phyloP scores from a whole-genome alignment of 2,329 filamentous ascomycete genomes.

The Pyrenochaeta sp. region DNA sequence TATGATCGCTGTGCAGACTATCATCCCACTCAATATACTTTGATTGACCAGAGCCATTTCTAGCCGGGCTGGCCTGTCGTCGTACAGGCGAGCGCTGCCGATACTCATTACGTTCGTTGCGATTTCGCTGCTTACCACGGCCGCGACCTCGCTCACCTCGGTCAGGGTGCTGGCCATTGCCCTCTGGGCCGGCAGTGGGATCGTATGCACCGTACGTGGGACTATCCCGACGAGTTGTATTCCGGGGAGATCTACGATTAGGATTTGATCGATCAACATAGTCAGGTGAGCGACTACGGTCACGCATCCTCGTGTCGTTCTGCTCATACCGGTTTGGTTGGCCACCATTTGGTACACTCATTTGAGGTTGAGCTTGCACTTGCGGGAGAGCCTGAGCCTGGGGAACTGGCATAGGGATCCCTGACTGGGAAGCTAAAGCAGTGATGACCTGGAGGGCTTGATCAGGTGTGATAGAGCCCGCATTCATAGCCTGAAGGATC shows the following conservation, averaged over 20 bases:
- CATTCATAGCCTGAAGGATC: slow-evolving; percentile 43
- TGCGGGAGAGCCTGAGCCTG: slow-evolving; percentile 26
- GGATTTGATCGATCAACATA: slow-evolving; percentile 70
- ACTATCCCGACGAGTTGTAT: slow-evolving; percentile 68
- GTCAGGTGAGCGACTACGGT: slow-evolving; percentile 62
- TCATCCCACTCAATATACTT: slow-evolving; percentile 86
- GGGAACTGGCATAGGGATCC: slow-evolving; percentile 34
- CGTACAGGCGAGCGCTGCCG: slow-evolving; percentile 85
- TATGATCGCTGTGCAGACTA: slow-evolving; percentile 74
- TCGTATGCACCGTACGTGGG: slow-evolving; percentile 78
- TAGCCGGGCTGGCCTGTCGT: slow-evolving; percentile 63
- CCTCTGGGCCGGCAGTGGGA: slow-evolving; percentile 63
- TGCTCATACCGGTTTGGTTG: slow-evolving; percentile 39
- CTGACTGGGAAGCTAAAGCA: slow-evolving; percentile 35
- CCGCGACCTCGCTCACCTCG: slow-evolving; percentile 65
- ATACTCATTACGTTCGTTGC: slow-evolving; percentile 67
- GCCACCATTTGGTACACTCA: slow-evolving; percentile 25
- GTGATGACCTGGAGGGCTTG: slow-evolving; percentile 44
- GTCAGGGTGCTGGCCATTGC: slow-evolving; percentile 62
- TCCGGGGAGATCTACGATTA: slow-evolving; percentile 64
- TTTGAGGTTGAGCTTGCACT: slow-evolving; percentile 21
- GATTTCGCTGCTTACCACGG: slow-evolving; percentile 54
- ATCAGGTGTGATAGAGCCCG: slow-evolving; percentile 42
- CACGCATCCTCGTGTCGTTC: slow-evolving; percentile 44
- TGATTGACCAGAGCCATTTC: slow-evolving; percentile 45